A percentile compares a stretch with the other conserved stretches of the same genome.
These are phyloP conservation scores for Cubamyces sp. DNA, from an alignment of 768 basidiomycete genomes.

Conservation along the genomic window DNA sequence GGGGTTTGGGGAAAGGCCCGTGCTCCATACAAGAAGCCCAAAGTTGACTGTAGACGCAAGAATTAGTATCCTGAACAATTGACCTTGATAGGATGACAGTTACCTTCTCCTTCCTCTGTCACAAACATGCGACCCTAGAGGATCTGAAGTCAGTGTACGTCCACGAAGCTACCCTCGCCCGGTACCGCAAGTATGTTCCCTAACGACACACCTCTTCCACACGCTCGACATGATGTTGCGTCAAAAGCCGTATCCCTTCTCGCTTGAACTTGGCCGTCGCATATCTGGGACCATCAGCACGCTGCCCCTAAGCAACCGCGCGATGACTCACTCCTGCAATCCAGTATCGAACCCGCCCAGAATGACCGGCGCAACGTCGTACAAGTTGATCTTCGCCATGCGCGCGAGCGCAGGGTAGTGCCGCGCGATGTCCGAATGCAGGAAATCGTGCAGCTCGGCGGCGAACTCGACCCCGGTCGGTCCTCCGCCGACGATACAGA, in stretches of 20 bases:
- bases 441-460: slow-evolving; percentile 79
- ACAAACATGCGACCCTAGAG: slow-evolving; percentile 66
- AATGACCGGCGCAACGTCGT: slow-evolving; percentile 81
- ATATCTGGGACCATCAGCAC: slow-evolving; percentile 46
- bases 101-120: slow-evolving; percentile 74
- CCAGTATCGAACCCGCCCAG: slow-evolving; percentile 74
- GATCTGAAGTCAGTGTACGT: background rate
- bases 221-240: slow-evolving; percentile 72
- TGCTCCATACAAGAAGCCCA: slow-evolving; percentile 87
- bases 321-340: slow-evolving; percentile 53
- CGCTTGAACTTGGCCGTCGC: slow-evolving; percentile 71
- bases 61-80: slow-evolving; percentile 2
- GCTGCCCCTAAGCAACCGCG: background rate
- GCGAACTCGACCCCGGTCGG: slow-evolving; percentile 85
- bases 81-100: background rate
- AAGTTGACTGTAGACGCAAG: slow-evolving; percentile 60
- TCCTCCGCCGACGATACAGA: slow-evolving; percentile 86
- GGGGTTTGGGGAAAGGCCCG: slow-evolving; percentile 83
- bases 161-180: background rate
- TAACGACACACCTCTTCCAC: slow-evolving; percentile 56
- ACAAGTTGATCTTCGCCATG: slow-evolving; percentile 73
- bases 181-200: background rate
- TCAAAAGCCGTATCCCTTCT: slow-evolving; percentile 74
- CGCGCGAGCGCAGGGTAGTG: slow-evolving; percentile 68
- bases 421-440: slow-evolving; percentile 63